Base-by-base conservation (phyloP, 164 flowering plant species). In the Vitis riparia region DNA sequence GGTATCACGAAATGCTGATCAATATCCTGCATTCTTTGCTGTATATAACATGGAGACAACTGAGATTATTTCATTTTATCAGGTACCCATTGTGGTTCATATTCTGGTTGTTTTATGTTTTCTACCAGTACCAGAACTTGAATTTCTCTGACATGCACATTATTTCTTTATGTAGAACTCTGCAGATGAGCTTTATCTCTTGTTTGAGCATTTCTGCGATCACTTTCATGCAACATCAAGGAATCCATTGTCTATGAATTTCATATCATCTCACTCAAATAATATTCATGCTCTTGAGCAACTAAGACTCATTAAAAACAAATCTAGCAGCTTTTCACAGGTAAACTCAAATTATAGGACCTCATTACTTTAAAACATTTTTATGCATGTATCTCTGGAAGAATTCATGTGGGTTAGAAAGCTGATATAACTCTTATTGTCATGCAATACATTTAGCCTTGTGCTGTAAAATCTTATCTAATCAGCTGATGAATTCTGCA, bases 21-120 rank as follows among this genome's bases (percentile, higher is more conserved):
- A 83, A 5, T 89, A 86, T 78, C 87, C 89, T 65, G 91, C 99
- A 51, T 96, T 96, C 75, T 88, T 93, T 79, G 94, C 91, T 76
- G 93, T 96, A 66, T 96, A 96, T 79, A 88, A 93, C 83, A 96
- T 96, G 97, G 98, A 93, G 80, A 84, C 95, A 17, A 92, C 98
- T 69, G 97, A 93, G 70, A 81, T 96, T 66, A 80, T 92, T 74
- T 89, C 99, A 65, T 93, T 93, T 80, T 89, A 90, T 85, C 95
- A 90, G 97, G 99, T 90, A 74, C 27, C 12, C 57, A 44, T 68
- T 59, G 60, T 67, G 47, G 65, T 56, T 62, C 51, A 16, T 47
- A 2, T 63, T 47, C 32, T 57, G 69, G 17, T 57, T 65, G 13
- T 51, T 60, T 37, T 15, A 53, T 66, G 16, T 44, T 19, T 48